Percentiles rank a stretch among this genome's conserved stretches.
These are phyloP conservation scores for Calonectria montana DNA, from an alignment of 2,329 filamentous ascomycete genomes.

Conservation along the genomic window DNA sequence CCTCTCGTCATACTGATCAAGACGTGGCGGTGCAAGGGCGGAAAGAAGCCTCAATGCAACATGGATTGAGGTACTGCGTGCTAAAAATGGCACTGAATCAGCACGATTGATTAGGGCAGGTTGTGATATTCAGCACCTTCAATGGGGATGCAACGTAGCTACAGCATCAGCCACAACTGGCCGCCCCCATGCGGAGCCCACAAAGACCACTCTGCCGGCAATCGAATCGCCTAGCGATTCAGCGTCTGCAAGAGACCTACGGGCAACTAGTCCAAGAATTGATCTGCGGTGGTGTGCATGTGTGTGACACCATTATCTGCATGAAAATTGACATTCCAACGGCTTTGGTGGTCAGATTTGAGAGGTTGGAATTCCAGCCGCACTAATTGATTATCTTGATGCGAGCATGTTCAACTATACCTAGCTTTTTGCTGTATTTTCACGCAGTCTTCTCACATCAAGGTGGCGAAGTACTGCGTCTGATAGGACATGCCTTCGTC, in stretches of 20 bases:
- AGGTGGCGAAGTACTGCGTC: too few relatives aligned
- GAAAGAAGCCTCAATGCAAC: not conserved
- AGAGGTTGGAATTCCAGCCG: not conserved
- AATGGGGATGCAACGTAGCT: too few relatives aligned
- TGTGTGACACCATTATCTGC: not conserved
- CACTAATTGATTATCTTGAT: not conserved
- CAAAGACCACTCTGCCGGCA: not conserved
- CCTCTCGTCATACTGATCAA: too few relatives aligned
- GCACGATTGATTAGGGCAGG: not conserved
- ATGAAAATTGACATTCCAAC: not conserved
- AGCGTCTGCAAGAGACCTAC: too few relatives aligned
- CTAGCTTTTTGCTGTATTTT: not conserved
- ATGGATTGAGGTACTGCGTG: not conserved
- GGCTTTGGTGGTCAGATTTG: not conserved
- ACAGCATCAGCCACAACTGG: too few relatives aligned
- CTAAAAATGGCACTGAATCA: not conserved
- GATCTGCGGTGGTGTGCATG: not conserved
- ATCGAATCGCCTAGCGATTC: not conserved
- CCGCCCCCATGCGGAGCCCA: not conserved
- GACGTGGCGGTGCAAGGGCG: not conserved
- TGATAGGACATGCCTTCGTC: too few relatives aligned
- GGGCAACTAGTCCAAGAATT: not conserved
- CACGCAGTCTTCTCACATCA: not conserved
- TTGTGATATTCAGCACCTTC: not conserved
- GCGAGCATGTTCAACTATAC: not conserved